Conservation (phyloP, 352 stramenopile genomes). For the Phytophthora citricola region DNA sequence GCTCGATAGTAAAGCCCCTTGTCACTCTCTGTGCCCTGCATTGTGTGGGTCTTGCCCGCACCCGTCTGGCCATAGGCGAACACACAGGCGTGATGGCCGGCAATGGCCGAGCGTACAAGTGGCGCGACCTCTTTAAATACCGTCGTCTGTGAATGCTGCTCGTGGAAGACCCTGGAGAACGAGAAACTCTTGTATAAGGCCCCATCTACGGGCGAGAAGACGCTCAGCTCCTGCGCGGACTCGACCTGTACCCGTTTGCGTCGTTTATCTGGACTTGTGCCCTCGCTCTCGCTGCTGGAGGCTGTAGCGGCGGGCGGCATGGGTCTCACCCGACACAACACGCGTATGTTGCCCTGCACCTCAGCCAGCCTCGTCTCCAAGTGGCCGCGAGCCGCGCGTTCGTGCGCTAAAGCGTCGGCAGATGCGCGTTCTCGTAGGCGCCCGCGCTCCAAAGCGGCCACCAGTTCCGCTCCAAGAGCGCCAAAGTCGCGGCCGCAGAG, state of each 20-base stretch:
- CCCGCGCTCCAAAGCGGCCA: conserved; percentile 49
- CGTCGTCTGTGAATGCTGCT: conserved; percentile 81
- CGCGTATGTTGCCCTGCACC: conserved; percentile 69
- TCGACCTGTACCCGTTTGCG: conserved; percentile 42
- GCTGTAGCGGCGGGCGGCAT: neutral
- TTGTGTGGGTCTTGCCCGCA: conserved; percentile 45
- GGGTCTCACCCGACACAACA: conserved; percentile 84
- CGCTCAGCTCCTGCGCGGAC: conserved; percentile 42
- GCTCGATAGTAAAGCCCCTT: conserved; percentile 57
- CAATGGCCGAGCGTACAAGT: conserved; percentile 87
- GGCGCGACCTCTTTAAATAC: conserved; percentile 94
- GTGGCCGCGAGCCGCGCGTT: conserved; percentile 49
- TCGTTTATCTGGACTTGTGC: conserved; percentile 20
- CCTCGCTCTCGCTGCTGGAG: conserved; percentile 36
- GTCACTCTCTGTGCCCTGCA: conserved; percentile 47
- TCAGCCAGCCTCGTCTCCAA: conserved; percentile 59
- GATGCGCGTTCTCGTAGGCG: conserved; percentile 45
- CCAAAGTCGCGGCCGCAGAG: conserved; percentile 78
- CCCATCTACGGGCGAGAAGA: conserved; percentile 51
- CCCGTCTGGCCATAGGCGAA: conserved; percentile 95
- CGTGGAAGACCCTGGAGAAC: conserved; percentile 86
- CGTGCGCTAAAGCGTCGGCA: conserved; percentile 52
- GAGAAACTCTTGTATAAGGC: conserved; percentile 84
- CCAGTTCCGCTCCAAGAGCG: conserved; percentile 67
- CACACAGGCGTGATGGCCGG: conserved; percentile 94